These are phyloP conservation scores for Choanephora cucurbitarum DNA, from an alignment of 371 early-diverging fungal genomes.

Conservation along the genomic window DNA sequence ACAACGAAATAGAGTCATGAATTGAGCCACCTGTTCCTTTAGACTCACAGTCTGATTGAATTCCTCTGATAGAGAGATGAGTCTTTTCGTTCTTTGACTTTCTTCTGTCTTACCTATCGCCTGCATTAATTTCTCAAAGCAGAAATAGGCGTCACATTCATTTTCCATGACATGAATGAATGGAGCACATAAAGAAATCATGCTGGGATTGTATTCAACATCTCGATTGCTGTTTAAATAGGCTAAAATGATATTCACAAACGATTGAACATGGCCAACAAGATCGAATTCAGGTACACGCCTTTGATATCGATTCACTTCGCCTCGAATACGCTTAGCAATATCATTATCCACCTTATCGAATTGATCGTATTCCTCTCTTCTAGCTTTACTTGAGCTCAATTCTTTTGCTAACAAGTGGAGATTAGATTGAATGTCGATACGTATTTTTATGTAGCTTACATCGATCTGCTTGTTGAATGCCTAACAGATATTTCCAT, in stretches of 20 bases:
- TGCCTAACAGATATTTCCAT: slow-evolving; percentile 90
- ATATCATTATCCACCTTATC: slow-evolving; percentile 77
- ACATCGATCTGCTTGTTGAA: slow-evolving; percentile 87
- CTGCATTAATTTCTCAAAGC: slow-evolving; percentile 76
- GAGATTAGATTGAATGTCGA: no score
- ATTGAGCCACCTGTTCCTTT: slow-evolving; percentile 75
- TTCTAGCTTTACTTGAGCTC: slow-evolving; percentile 65
- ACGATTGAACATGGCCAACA: slow-evolving; percentile 40
- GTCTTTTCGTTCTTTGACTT: no score
- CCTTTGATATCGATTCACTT: slow-evolving; percentile 78
- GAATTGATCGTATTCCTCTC: slow-evolving; percentile 72
- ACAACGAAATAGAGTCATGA: slow-evolving; percentile 77
- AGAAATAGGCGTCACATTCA: slow-evolving; percentile 82
- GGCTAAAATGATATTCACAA: slow-evolving; percentile 85
- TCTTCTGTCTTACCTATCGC: slow-evolving; percentile 74
- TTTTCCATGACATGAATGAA: slow-evolving; percentile 74
- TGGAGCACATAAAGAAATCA: slow-evolving; percentile 85
- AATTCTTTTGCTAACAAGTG: slow-evolving; percentile 73
- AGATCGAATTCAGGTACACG: slow-evolving; percentile 36
- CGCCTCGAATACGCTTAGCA: slow-evolving; percentile 86
- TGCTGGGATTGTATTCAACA: slow-evolving; percentile 74
- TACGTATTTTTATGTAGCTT: no score
- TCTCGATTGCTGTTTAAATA: slow-evolving; percentile 78
- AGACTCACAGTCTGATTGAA: slow-evolving; percentile 56
- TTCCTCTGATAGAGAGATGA: slow-evolving; percentile 53